These are phyloP conservation scores for Candida insectorum DNA, from an alignment of 805 yeast genomes.

Conservation along the genomic window DNA sequence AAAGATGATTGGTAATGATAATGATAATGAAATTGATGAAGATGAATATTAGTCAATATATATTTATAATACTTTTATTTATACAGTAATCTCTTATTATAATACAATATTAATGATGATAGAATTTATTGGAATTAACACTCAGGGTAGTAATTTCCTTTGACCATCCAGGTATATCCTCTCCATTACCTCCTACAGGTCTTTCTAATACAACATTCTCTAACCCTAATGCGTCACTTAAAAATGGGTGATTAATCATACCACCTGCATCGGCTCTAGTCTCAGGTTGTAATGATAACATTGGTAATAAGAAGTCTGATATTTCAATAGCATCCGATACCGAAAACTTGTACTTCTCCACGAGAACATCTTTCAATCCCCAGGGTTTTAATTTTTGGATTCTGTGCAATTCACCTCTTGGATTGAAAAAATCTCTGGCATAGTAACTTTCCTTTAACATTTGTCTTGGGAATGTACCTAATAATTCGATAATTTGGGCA, in stretches of 20 bases:
- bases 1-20: conserved; percentile 29
- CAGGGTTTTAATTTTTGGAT: conserved; percentile 84
- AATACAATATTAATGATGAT: conserved; percentile 5
- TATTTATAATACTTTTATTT: neutral
- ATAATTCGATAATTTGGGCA: conserved; percentile 86
- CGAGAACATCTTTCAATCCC: conserved; percentile 77
- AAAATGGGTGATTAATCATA: conserved; percentile 84
- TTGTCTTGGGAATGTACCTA: conserved; percentile 65
- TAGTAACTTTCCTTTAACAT: conserved; percentile 59
- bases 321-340: conserved; percentile 68
- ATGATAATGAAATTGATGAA: conserved; percentile 4
- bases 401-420: conserved; percentile 68
- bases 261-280: conserved; percentile 95
- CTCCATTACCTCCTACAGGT: conserved; percentile 75
- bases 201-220: conserved; percentile 71
- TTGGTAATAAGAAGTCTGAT: conserved; percentile 75
- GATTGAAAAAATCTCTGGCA: conserved; percentile 60
- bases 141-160: conserved; percentile 44
- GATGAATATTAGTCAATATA: conserved; percentile 4
- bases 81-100: neutral
- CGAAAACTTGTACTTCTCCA: conserved; percentile 78
- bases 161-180: conserved; percentile 90
- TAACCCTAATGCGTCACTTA: conserved; percentile 70
- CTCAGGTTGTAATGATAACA: conserved; percentile 78
- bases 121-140: conserved; percentile 3